A percentile compares a stretch with the other conserved stretches of the same genome.
phyloP scores from a whole-genome alignment of 2,329 filamentous ascomycete species.

The Phialophora macrospora region DNA sequence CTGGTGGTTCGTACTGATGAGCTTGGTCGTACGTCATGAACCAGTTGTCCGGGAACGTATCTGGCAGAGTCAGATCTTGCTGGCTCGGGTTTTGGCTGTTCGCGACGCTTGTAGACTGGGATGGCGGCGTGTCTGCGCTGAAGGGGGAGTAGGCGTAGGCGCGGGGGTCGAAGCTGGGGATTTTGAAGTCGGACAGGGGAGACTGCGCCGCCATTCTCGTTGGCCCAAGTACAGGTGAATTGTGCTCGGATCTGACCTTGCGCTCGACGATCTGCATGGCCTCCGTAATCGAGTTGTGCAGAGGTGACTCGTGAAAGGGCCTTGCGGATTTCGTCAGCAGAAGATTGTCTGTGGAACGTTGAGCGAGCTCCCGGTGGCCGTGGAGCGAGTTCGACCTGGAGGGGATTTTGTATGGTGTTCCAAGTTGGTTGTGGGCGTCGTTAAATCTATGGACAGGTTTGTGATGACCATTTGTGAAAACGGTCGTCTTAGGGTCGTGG shows the following conservation, averaged over 20 bases:
- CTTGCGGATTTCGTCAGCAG: constrained; percentile 46
- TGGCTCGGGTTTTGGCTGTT: constrained; percentile 38
- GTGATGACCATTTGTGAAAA: constrained; percentile 68
- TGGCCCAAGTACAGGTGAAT: constrained; percentile 51
- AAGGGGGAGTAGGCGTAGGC: constrained; percentile 46
- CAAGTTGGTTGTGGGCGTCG: constrained; percentile 64
- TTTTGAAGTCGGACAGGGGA: constrained; percentile 42
- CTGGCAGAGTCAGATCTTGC: constrained; percentile 42
- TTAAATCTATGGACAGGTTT: constrained; percentile 69
- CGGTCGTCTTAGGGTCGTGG: constrained; percentile 64
- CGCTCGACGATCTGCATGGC: constrained; percentile 45
- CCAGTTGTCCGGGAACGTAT: constrained; percentile 48
- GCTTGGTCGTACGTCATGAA: constrained; percentile 50
- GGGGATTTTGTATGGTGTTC: constrained; percentile 67
- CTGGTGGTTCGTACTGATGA: constrained; percentile 43
- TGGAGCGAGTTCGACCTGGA: constrained; percentile 57
- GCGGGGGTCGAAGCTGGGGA: constrained; percentile 39
- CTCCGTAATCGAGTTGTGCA: constrained; percentile 43
- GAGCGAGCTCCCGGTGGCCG: constrained; percentile 51
- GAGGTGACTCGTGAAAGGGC: constrained; percentile 40
- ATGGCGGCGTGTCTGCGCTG: constrained; percentile 42
- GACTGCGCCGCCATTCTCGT: constrained; percentile 30
- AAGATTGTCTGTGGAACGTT: constrained; percentile 59
- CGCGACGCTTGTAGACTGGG: constrained; percentile 37
- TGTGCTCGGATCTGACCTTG: constrained; percentile 52